Base-by-base conservation (phyloP, 345 rosid species). In the Theobroma cacao region DNA sequence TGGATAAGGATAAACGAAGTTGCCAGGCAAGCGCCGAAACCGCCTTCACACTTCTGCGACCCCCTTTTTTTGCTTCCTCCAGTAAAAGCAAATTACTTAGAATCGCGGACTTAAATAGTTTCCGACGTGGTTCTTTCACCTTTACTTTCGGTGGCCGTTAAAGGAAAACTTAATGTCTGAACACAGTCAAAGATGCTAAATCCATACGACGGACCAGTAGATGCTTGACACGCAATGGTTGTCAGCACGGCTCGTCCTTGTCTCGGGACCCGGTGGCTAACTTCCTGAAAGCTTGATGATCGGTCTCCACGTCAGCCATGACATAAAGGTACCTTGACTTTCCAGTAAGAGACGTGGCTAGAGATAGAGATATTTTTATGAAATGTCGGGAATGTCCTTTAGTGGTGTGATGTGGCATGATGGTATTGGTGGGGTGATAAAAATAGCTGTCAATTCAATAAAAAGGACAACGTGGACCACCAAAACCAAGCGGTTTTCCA, bases 1-100 rank as follows among this genome's bases (percentile, higher is more conserved):
- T 61, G 88, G 82, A 80, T 72, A 77, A 78, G 62, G 75, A 78
- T 72, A 10, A 30, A 41, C 53, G 80, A 81, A 77, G 81, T 26
- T 71, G 68, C 84, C 13, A 14, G 70, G 84, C 77, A 74, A 48
- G 64, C 28, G 50, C 58, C n/a, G 41, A 59, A 26, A 50, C 77
- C 53, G 60, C 78, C 77, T 13, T 28, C 65, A 31, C 71, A n/a
- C 68, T n/a, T 1, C 28, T 53, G 5, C 82, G 74, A 53, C 77
- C 8, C 52, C 30, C 65, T 4, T 45, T 47, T 75, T 52, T 69
- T 47, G 14, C 3, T 58, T 0, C 4, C 14, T 28, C 30, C 12
- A 0, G 1, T 7, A 66, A 20, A 34, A 36, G 1, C 8, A 14
- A 18, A 0, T 36, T 20, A 50, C 38, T 20, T 18, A 4, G 9